Evolutionary conservation across 768 basidiomycete genomes (phyloP).

Genomic region (Termitomyces sp.): DNA sequence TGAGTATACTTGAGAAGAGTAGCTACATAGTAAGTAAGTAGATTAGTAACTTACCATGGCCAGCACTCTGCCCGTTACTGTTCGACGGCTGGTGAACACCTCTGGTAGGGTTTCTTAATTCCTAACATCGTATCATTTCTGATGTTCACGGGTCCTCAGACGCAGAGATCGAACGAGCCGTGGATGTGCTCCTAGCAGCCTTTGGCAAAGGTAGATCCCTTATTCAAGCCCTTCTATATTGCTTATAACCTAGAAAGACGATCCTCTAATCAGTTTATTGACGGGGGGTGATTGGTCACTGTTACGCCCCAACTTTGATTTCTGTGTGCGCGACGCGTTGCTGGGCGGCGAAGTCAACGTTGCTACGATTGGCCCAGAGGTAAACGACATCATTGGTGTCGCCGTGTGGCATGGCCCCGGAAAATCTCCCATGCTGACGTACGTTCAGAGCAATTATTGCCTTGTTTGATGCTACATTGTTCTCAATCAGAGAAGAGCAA

Average conservation of each 20-base stretch:
- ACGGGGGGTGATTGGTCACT: slow-evolving; percentile 17
- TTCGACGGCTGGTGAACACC: slow-evolving; percentile 7
- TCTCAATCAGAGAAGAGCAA: slow-evolving; percentile 18
- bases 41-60: not conserved
- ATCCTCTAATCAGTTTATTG: slow-evolving; percentile 14
- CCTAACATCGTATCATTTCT: not conserved
- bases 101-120: slow-evolving; percentile 1
- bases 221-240: not conserved
- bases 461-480: not conserved
- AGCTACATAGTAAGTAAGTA: not conserved
- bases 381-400: slow-evolving; percentile 22
- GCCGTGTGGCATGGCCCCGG: slow-evolving; percentile 28
- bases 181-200: slow-evolving; percentile 7
- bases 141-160: slow-evolving; percentile 2
- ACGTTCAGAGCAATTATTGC: not conserved
- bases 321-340: slow-evolving; percentile 15
- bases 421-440: slow-evolving; percentile 19
- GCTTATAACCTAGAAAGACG: slow-evolving; percentile 7
- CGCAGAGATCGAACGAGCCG: slow-evolving; percentile 5
- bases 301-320: slow-evolving; percentile 10
- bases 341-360: slow-evolving; percentile 24
- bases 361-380: slow-evolving; percentile 15
- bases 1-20: too few relatives aligned
- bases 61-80: not conserved
- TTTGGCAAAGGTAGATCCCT: slow-evolving; percentile 11